Evolutionary conservation across 176 grass and related monocot genomes (phyloP).

Genomic region (Areca catechu): DNA sequence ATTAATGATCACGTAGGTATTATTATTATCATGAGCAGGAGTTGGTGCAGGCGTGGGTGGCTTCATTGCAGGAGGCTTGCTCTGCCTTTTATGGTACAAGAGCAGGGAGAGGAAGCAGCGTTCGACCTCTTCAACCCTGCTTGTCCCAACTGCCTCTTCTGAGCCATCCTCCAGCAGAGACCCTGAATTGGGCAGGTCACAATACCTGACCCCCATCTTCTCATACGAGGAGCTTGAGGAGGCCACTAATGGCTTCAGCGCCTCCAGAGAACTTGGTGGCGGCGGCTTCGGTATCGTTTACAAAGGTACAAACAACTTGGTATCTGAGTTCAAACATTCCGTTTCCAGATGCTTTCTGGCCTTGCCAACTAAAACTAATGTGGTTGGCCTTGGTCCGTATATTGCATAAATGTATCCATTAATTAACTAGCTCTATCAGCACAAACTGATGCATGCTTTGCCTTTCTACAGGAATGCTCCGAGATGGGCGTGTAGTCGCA

Average conservation of each 20-base stretch:
- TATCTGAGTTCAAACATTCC: background rate
- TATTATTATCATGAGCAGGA: constrained; percentile 9
- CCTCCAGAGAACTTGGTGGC: too few species aligned
- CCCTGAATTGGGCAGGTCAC: too few species aligned
- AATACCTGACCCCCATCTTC: too few species aligned
- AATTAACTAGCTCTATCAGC: background rate
- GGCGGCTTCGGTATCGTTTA: too few species aligned
- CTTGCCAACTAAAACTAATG: background rate
- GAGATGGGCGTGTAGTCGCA: constrained; percentile 64
- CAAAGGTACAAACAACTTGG: background rate
- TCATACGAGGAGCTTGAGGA: too few species aligned
- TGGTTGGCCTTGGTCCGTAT: too few species aligned
- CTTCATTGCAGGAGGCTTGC: background rate
- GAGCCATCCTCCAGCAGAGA: too few species aligned
- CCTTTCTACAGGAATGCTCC: constrained; percentile 42
- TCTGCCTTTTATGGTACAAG: constrained; percentile 13
- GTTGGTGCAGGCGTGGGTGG: background rate
- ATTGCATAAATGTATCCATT: too few species aligned
- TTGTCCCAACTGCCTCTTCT: constrained; percentile 18
- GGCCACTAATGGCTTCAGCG: too few species aligned
- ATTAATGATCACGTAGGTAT: too few species aligned
- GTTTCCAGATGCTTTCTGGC: too few species aligned
- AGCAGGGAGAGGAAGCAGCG: constrained; percentile 26
- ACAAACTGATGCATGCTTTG: background rate
- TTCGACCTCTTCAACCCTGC: constrained; percentile 6